These are phyloP conservation scores for Nannochloropsis oceanica DNA, from an alignment of 108 stramenopile genomes.

Conservation along the genomic window DNA sequence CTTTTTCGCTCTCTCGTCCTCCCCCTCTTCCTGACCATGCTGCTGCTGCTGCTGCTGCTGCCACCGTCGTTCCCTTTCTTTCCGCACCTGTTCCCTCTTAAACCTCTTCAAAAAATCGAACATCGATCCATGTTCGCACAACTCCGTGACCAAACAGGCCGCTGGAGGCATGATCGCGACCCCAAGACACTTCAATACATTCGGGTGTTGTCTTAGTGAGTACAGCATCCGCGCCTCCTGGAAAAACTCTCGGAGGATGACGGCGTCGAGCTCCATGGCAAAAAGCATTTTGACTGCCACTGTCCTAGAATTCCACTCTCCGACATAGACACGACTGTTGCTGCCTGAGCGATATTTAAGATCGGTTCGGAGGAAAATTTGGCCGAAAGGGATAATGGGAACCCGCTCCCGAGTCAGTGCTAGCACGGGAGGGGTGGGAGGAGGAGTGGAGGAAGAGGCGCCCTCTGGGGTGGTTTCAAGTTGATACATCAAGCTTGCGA, in stretches of 20 bases:
- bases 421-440: neutral
- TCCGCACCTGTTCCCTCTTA: neutral
- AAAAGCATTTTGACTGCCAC: neutral
- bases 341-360: neutral
- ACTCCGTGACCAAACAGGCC: neutral
- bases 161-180: neutral
- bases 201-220: neutral
- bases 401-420: neutral
- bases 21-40: neutral
- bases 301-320: neutral
- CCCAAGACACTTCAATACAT: neutral
- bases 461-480: neutral
- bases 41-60: neutral
- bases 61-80: neutral
- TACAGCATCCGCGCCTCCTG: neutral
- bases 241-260: neutral
- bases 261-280: neutral
- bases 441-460: neutral
- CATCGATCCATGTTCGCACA: neutral
- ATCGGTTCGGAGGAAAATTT: neutral
- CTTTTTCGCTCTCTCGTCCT: neutral
- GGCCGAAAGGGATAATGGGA: neutral
- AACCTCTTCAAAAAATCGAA: neutral
- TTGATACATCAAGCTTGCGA: neutral
- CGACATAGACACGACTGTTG: neutral